Evolutionary conservation across 2,329 filamentous ascomycete genomes (phyloP), one percentile per base, ranked within the genome.

Genomic region (Alternaria solani): DNA sequence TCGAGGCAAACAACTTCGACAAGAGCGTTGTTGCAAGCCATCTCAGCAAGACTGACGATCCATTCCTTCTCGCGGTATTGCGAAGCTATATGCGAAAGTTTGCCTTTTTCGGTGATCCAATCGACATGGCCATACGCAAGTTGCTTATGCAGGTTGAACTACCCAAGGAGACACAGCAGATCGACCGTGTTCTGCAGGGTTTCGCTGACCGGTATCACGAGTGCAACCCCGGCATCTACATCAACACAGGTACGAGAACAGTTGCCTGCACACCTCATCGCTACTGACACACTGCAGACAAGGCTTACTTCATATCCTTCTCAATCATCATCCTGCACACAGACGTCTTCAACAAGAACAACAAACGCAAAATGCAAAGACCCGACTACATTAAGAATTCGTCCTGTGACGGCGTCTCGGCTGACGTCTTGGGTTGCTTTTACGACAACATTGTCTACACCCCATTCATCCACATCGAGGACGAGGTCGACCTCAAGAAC

Each of bases 291-390:
- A 14, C 9, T 38, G 51, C 67, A 70, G 95, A 98, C 73, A 93
- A 97, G 80, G 94, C 95, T n/a, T 97, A 98, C 77, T 97, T 98
- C 72, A 94, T 98, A 65, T 93, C 94, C 16, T 99, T 99, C 75
- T 98, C 94, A 2, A 88, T 99, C 57, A 87, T 99, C 61, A 97
- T 99, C 68, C 84, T 99, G 34, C 95, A 99, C 72, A 98, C 95
- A 0, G 95, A 99, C 75, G 92, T 96, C n/a, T 98, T 98, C 87
- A 99, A 99, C 84, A 97, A 96, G 80, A 99, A 98, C 82, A 98
- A 98, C 82, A 98, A 98, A 81, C 88, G 95, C 78, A 99, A 99
- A 80, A 99, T 99, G 95, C 93, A 96, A 74, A 96, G 96, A 75
- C 82, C 86, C 0, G 95, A 98, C 73, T 99, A 99, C 79, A 85